A percentile compares a stretch with the other conserved stretches of the same genome.
phyloP scores from a whole-genome alignment of 805 yeast genomes.

The Crinitomyces ghanaensis region DNA sequence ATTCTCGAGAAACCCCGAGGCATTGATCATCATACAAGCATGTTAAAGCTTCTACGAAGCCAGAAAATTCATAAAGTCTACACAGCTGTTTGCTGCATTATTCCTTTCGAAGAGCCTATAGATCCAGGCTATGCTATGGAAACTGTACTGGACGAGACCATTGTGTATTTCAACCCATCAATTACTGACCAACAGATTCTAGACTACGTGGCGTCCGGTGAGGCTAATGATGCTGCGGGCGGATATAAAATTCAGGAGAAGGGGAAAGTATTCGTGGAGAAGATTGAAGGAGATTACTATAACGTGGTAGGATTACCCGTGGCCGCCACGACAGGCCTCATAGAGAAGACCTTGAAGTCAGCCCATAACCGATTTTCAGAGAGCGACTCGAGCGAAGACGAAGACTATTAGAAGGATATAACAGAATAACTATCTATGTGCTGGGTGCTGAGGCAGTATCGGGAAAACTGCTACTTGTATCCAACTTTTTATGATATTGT shows the following conservation, averaged over 20 bases:
- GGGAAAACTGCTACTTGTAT: too few species aligned
- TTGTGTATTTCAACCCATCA: conserved; percentile 26
- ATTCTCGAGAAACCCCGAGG: conserved; percentile 76
- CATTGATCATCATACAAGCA: conserved; percentile 37
- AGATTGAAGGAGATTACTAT: conserved; percentile 67
- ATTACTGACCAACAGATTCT: conserved; percentile 46
- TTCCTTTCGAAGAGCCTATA: conserved; percentile 31
- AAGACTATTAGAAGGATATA: conserved; percentile 1
- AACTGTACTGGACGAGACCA: conserved; percentile 33
- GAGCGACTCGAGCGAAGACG: conserved; percentile 6
- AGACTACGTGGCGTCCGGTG: conserved; percentile 55
- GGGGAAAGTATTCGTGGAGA: conserved; percentile 43
- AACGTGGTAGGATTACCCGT: conserved; percentile 86
- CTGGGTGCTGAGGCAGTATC: too few species aligned
- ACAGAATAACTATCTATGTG: conserved; percentile 16
- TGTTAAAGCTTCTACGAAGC: conserved; percentile 39
- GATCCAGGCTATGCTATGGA: conserved; percentile 32
- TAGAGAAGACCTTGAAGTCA: conserved; percentile 16
- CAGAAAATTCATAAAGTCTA: conserved; percentile 33
- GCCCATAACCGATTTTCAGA: conserved; percentile 9
- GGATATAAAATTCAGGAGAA: conserved; percentile 77
- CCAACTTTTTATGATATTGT: too few species aligned
- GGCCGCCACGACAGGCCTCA: conserved; percentile 38
- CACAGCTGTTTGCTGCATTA: conserved; percentile 43
- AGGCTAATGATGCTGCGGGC: conserved; percentile 80